Conservation (phyloP, 768 basidiomycete genomes). For the Suillus subalutaceus region DNA sequence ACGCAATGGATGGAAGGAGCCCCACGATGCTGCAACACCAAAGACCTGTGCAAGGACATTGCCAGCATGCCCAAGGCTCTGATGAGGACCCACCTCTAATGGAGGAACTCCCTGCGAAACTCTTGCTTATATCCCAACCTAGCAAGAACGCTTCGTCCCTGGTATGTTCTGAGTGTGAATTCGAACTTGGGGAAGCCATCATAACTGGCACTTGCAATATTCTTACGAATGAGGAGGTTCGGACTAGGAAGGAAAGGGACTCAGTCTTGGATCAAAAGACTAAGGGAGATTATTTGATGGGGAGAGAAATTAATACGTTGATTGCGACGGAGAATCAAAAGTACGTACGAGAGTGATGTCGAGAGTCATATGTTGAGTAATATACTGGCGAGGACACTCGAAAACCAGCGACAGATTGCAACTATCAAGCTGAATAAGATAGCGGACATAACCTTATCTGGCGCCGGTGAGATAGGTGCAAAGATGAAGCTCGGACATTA, state of each 20-base stretch:
- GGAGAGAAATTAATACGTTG: no score
- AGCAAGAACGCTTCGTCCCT: slow-evolving; percentile 46
- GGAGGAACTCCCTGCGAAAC: slow-evolving; percentile 13
- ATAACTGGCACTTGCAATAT: background rate
- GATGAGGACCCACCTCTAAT: slow-evolving; percentile 9
- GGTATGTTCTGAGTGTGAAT: background rate
- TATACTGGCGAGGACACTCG: background rate
- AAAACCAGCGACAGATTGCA: background rate
- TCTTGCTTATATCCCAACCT: slow-evolving; percentile 50
- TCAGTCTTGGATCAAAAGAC: no score
- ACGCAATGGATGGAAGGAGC: slow-evolving; percentile 26
- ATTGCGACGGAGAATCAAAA: no score
- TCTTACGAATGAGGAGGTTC: no score
- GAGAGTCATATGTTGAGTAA: background rate
- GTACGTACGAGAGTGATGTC: no score
- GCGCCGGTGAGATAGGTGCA: background rate
- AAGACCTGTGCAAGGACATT: slow-evolving; percentile 21
- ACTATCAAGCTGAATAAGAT: slow-evolving; percentile 15
- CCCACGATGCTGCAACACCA: slow-evolving; percentile 34
- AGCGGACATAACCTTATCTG: background rate
- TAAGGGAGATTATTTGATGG: no score
- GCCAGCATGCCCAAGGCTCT: background rate
- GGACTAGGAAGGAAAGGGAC: no score
- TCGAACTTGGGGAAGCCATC: background rate
- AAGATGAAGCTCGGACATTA: background rate